A percentile compares a stretch with the other conserved stretches of the same genome.
phyloP scores from a whole-genome alignment of 2,329 filamentous ascomycete genomes.

The Penicillium sumatraense region DNA sequence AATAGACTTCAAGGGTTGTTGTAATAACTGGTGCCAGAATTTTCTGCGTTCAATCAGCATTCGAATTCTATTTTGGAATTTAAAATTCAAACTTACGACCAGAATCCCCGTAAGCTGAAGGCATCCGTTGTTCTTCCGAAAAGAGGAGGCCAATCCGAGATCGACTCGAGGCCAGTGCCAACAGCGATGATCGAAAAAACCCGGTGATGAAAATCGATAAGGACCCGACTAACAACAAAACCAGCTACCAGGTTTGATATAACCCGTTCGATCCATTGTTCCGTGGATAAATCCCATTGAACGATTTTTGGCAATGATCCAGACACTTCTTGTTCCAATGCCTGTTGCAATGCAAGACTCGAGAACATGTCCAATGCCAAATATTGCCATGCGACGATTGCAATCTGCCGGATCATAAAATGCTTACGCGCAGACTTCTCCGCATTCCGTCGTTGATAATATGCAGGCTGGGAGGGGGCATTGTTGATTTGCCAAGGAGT shows the following conservation, averaged over 20 bases:
- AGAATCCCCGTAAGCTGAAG: slow-evolving; percentile 31
- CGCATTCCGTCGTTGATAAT: slow-evolving; percentile 8
- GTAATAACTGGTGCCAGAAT: slow-evolving; percentile 35
- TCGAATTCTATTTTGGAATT: background rate
- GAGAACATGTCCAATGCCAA: slow-evolving; percentile 18
- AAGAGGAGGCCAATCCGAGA: slow-evolving; percentile 29
- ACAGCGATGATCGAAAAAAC: slow-evolving; percentile 26
- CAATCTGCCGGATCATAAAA: slow-evolving; percentile 25
- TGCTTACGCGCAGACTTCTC: slow-evolving; percentile 1
- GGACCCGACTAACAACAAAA: slow-evolving; percentile 20
- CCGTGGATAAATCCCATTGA: slow-evolving; percentile 12
- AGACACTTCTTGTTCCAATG: background rate
- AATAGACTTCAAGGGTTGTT: slow-evolving; percentile 24
- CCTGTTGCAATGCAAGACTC: background rate
- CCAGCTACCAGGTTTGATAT: slow-evolving; percentile 17
- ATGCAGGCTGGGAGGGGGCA: slow-evolving; percentile 19
- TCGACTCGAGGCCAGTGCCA: slow-evolving; percentile 11
- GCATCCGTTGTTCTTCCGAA: slow-evolving; percentile 27
- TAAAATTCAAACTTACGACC: slow-evolving; percentile 26
- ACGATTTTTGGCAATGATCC: background rate
- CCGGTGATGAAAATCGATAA: slow-evolving; percentile 28
- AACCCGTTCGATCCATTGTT: slow-evolving; percentile 18
- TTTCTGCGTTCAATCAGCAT: slow-evolving; percentile 16
- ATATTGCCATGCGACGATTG: slow-evolving; percentile 27
- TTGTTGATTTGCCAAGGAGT: slow-evolving; percentile 30